Base-by-base conservation (phyloP, 371 early-diverging fungal species). In the Cokeromyces recurvatus region DNA sequence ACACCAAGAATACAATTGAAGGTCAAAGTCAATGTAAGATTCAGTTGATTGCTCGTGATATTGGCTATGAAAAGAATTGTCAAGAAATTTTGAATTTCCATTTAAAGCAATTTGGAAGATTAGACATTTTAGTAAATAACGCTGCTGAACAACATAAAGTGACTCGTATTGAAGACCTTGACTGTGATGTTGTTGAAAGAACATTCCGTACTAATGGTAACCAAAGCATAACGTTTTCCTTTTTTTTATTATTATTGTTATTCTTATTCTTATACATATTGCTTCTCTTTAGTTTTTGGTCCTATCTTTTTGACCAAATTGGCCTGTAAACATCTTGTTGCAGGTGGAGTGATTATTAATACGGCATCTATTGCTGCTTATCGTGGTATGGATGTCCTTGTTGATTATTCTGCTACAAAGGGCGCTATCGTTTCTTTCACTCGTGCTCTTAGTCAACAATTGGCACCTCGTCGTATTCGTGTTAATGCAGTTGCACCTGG, bases 401-500 rank as follows among this genome's bases (percentile, higher is more conserved):
- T 81, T 9, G 82, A 82, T 47, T 82, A 82, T 46, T 72, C 75
- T 21, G 69, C 76, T 19, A 75, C 76, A 10, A 78, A 78, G 57
- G 78, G 73, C 15, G 69, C 74, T 16, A 60, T 84, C 25, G 80
- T 78, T 17, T 69, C 77, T 6, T 83, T 81, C 50, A 82, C 83
- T 14, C 70, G 85, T 53, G 67, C 78, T 2, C 56, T 81, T 24
- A 74, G 83, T n/a, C 71, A 67, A 32, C 80, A 84, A 48, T 55
- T 84, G 22, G 81, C 82, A 15, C 64, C 58, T 38, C 57, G 74
- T 29, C 75, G 77, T 32, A 84, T 84, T 32, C 72, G 82, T 32
- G 82, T 82, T 29, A 82, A 84, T 58, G 74, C 82, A 22, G 78
- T 84, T 29, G 84, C 82, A 29, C 82, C 78, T 51, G 85, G 85